phyloP scores from a whole-genome alignment of 2,329 filamentous ascomycete species.

The Verruconis gallopava region DNA sequence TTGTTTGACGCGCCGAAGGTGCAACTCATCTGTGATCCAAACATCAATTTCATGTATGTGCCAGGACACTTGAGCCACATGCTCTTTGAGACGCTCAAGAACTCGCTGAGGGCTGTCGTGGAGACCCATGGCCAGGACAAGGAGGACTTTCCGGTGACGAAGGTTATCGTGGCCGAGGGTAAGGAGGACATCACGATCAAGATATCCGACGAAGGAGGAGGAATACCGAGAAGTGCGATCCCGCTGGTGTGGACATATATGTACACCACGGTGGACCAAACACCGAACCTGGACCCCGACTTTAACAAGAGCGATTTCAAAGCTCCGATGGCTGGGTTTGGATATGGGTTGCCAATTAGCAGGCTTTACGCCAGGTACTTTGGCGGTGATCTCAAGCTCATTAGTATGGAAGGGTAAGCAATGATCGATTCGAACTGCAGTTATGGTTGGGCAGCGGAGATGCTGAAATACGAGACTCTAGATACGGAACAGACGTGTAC shows the following conservation, averaged over 20 bases:
- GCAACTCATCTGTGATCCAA: conserved; percentile 86
- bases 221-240: conserved; percentile 84
- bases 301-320: conserved; percentile 99
- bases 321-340: conserved; percentile 96
- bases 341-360: conserved; percentile 93
- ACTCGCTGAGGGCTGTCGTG: conserved; percentile 91
- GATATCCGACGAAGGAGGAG: conserved; percentile 90
- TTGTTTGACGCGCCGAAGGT: conserved; percentile 94
- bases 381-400: conserved; percentile 90
- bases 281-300: conserved; percentile 86
- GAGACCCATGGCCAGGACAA: conserved; percentile 91
- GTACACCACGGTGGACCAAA: conserved; percentile 97
- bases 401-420: conserved; percentile 95
- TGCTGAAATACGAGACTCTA: conserved; percentile 26
- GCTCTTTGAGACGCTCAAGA: conserved; percentile 98
- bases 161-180: conserved; percentile 93
- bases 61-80: conserved; percentile 98
- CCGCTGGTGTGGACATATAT: conserved; percentile 99
- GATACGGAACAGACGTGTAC: conserved; percentile 97
- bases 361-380: conserved; percentile 93
- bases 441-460: no score
- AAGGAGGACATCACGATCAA: conserved; percentile 99
- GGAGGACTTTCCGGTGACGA: conserved; percentile 90
- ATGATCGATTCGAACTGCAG: not conserved
- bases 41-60: conserved; percentile 98